Evolutionary conservation across 1,284 basidiomycete genomes (phyloP), one percentile per base, ranked within the genome.

Genomic region (Entoloma clypeatum): DNA sequence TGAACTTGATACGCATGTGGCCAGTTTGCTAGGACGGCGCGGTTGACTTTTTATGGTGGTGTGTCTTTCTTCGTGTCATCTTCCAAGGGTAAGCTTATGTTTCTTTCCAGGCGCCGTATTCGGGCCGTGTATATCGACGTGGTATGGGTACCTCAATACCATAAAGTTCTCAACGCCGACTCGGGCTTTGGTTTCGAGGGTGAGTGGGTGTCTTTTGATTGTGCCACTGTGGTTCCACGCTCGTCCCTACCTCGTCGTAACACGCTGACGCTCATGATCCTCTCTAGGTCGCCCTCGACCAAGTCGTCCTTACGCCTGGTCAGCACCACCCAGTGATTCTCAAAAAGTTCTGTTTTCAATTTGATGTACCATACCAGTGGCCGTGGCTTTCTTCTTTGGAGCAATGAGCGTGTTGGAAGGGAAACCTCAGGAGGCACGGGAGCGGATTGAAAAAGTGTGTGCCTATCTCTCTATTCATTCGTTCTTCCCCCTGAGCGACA

Each of bases 41-140:
- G 89, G 23, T 57, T 90, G 32, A 74, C 80, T 2, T 78, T 85
- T 52, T 92, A 87, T 52, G 88, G 90, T 54, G 81, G 81, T 78
- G 42, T 27, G 55, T 60, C 13, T 9, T 31, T 11, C 14, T 10
- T 36, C 18, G 9, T 24, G n/a, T 7, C 10, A 23, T 13, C 16
- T 7, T 23, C 7, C 11, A 22, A 35, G 4, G 18, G 13, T 21
- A 22, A 19, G 19, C 26, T 19, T 8, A 26, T 5, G 18, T n/a
- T 19, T 11, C 16, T 21, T 2, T 10, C 19, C 39, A 86, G 83
- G 81, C 32, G 72, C 64, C 7, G 57, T 87, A 31, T 85, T 87
- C 58, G 84, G 81, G 4, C 84, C 85, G n/a, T 65, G 72, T 9
- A 65, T 86, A 59, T 82, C 84, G 1, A 79, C 75, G 50, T 88